Base-by-base conservation (phyloP, 116 monocot species). In the Iris pallida region DNA sequence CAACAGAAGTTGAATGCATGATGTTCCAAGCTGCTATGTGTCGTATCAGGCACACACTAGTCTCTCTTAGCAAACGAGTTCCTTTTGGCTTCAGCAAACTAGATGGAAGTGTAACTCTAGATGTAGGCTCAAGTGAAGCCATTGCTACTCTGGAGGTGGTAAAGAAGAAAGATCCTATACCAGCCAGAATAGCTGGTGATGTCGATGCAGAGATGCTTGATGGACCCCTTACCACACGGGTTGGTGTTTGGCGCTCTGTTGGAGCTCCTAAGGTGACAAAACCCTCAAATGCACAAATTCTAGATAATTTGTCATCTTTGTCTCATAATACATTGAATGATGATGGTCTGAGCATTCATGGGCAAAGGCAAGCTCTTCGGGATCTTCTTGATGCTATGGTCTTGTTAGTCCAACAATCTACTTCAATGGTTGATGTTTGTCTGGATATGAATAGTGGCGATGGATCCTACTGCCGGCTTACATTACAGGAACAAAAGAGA, bases 1-100 rank as follows among this genome's bases (percentile, higher is more conserved):
- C 90, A 58, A 92, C 90, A 19, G 90, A 93, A 58, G 63, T 87
- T 53, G 97, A 98, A 70, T 98, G 97, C 66, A 68, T 83, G 42
- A 87, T 87, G 85, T 85, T 85, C 73, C 97, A 93, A 78, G 93
- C 92, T 71, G 71, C 90, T 46, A 90, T 98, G 97, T 90, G 93
- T 71, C 80, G 83, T 19, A 76, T 90, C 53, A 82, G 97, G 45
- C 97, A 98, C 68, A 83, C 81, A 13, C 61, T 90, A 47, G 55
- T 98, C 58, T 85, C 90, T 72, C 70, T 79, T 63, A 66, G 64
- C n/a, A 75, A 63, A 16, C 81, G 68, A 70, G 59, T 68, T 55
- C 66, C 77, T 69, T 53, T 48, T 56, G 68, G 69, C 12, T 71
- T 71, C 15, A 81, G 46, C 46, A 88, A 71, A 53, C 55, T 68